These are phyloP conservation scores for Pleurotus citrinopileatus DNA, from an alignment of 768 basidiomycete species.

Conservation along the genomic window DNA sequence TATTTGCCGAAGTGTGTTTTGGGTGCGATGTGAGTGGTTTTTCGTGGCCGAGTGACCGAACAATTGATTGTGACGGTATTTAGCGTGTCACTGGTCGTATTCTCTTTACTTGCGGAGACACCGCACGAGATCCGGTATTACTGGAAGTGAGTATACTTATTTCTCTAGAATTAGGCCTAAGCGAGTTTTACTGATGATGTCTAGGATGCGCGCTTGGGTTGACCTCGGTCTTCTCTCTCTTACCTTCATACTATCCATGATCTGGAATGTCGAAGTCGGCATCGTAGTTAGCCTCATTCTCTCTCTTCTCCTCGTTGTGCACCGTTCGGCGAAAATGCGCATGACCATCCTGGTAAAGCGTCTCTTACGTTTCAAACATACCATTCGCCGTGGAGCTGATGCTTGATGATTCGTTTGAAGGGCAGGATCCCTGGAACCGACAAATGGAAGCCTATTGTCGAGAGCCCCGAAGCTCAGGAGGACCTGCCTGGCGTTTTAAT, in stretches of 20 bases:
- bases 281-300: constrained; percentile 86
- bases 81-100: constrained; percentile 84
- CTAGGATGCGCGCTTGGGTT: constrained; percentile 88
- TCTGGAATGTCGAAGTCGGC: constrained; percentile 92
- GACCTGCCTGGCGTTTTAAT: constrained; percentile 81
- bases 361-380: neutral
- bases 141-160: constrained; percentile 55
- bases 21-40: constrained; percentile 74
- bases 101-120: constrained; percentile 77
- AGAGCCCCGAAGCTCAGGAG: constrained; percentile 82
- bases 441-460: constrained; percentile 87
- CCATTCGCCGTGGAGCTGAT: neutral
- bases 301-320: constrained; percentile 86
- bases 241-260: constrained; percentile 83
- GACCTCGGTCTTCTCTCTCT: constrained; percentile 81
- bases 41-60: neutral
- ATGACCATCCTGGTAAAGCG: constrained; percentile 83
- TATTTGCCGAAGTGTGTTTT: constrained; percentile 89
- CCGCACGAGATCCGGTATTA: constrained; percentile 88
- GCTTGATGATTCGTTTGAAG: constrained; percentile 33
- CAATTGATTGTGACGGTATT: neutral
- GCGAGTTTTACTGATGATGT: neutral
- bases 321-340: constrained; percentile 81
- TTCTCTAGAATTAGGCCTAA: neutral
- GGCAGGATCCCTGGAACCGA: constrained; percentile 88